Conservation (phyloP, 176 grass and related monocot genomes). For the Oryza rufipogon region DNA sequence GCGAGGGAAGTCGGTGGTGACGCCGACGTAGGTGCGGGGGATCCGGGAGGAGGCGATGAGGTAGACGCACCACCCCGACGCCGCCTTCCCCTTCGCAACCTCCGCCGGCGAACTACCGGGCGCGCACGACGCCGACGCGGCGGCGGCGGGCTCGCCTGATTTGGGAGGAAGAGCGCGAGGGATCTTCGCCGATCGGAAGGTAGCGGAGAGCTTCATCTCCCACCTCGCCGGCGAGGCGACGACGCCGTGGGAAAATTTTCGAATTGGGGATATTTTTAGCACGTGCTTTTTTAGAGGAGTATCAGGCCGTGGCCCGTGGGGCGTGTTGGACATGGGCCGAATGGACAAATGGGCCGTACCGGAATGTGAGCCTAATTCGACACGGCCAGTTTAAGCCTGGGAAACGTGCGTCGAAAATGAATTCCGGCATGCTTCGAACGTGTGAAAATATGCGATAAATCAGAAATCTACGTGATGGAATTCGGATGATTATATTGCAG, state of each 20-base stretch:
- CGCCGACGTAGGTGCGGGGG: conserved; percentile 75
- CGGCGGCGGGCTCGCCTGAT: neutral
- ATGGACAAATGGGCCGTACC: neutral
- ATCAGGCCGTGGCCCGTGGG: neutral
- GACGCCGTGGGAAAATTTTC: neutral
- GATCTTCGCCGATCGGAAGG: conserved; percentile 55
- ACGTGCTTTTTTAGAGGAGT: neutral
- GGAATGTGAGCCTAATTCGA: neutral
- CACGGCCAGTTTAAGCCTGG: neutral
- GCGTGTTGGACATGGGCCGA: neutral
- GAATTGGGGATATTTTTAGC: neutral
- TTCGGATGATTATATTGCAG: neutral
- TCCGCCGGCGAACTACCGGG: neutral
- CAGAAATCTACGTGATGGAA: neutral
- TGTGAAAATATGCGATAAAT: neutral
- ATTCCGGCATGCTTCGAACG: neutral
- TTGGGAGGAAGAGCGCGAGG: conserved; percentile 17
- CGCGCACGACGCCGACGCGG: neutral
- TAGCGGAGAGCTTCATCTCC: conserved; percentile 51
- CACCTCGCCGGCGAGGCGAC: conserved; percentile 24
- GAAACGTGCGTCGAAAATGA: neutral
- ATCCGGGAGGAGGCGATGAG: conserved; percentile 59
- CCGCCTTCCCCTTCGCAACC: conserved; percentile 11
- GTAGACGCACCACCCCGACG: conserved; percentile 61
- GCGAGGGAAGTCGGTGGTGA: conserved; percentile 87